phyloP scores from a whole-genome alignment of 225 moss, liverwort and hornwort genomes.

The Sphagnum tenellum region DNA sequence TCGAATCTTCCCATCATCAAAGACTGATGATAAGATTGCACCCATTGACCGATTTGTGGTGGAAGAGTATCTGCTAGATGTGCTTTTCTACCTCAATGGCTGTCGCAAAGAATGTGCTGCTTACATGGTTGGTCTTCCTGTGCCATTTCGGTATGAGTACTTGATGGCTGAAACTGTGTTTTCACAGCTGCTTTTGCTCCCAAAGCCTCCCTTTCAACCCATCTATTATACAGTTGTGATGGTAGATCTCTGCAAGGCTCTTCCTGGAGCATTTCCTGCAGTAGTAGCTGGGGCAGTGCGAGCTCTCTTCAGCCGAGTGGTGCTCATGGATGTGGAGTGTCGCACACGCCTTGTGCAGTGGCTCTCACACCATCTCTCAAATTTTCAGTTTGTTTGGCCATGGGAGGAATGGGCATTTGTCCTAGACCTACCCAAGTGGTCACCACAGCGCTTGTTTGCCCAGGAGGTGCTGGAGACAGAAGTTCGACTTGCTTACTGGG shows the following conservation, averaged over 20 bases:
- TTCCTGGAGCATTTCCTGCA: conserved; percentile 98
- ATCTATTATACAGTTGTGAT: conserved; percentile 94
- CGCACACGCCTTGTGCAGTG: conserved; percentile 90
- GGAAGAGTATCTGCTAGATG: conserved; percentile 93
- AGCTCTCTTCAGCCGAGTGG: conserved; percentile 67
- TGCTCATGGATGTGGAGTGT: conserved; percentile 97
- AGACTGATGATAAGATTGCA: conserved; percentile 91
- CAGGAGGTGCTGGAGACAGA: conserved; percentile 93
- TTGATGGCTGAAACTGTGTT: conserved; percentile 98
- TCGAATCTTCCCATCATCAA: conserved; percentile 78
- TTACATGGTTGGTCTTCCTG: conserved; percentile 93
- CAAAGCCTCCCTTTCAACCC: conserved; percentile 76
- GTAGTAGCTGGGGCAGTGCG: conserved; percentile 98
- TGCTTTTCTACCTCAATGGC: conserved; percentile 78
- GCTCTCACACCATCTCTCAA: conserved; percentile 94
- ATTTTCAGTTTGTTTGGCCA: conserved; percentile 99
- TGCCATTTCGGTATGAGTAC: conserved; percentile 95
- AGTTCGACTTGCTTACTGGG: conserved; percentile 86
- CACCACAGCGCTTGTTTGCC: conserved; percentile 79
- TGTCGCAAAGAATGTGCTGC: conserved; percentile 97
- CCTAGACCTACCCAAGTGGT: conserved; percentile 71
- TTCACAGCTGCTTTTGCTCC: conserved; percentile 91
- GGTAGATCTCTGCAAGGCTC: conserved; percentile 99
- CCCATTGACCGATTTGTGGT: conserved; percentile 94
- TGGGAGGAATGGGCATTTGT: conserved; percentile 98